These are phyloP conservation scores for Penicillium argentinense DNA, from an alignment of 495 filamentous ascomycete genomes.

Conservation along the genomic window DNA sequence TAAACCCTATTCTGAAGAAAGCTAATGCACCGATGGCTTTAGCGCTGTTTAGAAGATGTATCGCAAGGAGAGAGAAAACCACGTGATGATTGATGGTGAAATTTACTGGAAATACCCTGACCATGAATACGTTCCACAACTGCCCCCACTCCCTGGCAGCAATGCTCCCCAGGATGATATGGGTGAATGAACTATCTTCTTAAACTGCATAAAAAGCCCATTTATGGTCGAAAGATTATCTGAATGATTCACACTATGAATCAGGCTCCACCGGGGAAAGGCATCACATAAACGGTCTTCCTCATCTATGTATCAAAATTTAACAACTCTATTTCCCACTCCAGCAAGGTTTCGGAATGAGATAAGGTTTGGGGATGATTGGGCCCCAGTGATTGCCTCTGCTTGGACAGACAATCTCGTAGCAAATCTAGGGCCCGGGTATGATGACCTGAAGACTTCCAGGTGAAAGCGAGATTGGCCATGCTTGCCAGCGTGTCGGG, in stretches of 20 bases:
- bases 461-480: constrained; percentile 5
- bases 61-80: background rate
- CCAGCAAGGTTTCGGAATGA: constrained; percentile 4
- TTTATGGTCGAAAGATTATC: background rate
- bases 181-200: no score
- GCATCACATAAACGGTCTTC: no score
- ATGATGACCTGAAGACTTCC: constrained; percentile 1
- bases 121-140: no score
- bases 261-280: no score
- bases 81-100: background rate
- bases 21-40: background rate
- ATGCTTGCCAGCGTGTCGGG: constrained; percentile 7
- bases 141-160: no score
- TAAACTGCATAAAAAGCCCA: no score
- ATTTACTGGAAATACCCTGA: background rate
- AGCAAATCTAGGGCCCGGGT: constrained; percentile 1
- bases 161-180: no score
- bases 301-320: background rate
- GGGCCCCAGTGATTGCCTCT: constrained; percentile 1
- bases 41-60: background rate
- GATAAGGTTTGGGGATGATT: constrained; percentile 7
- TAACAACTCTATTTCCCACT: constrained; percentile 1
- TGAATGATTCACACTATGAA: background rate
- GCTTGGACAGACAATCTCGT: constrained; percentile 1
- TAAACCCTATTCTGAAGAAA: background rate